Evolutionary conservation across 345 rosid genomes (phyloP).

Genomic region (Adansonia digitata): DNA sequence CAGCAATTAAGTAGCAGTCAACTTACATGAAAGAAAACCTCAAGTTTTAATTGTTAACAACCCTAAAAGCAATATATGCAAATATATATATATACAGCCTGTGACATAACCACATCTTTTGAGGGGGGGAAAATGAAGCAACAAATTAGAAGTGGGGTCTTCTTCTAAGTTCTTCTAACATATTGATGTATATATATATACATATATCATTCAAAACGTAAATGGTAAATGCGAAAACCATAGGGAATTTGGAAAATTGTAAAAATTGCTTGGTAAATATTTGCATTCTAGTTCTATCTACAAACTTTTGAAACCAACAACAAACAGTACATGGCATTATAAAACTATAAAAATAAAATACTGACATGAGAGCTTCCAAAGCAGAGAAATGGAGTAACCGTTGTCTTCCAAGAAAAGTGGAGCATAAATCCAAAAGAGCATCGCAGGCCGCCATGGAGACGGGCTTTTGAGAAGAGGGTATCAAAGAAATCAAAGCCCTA

Average conservation of each 20-base stretch:
- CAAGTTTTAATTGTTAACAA: conserved; percentile 2
- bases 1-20: conserved; percentile 22
- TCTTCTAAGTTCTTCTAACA: neutral
- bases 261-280: neutral
- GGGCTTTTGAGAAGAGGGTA: conserved; percentile 17
- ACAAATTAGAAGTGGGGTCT: neutral
- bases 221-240: neutral
- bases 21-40: neutral
- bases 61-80: neutral
- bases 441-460: conserved; percentile 37
- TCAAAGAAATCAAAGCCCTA: conserved; percentile 26
- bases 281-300: no score
- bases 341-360: conserved; percentile 1
- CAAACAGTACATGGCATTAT: neutral
- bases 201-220: neutral
- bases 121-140: neutral
- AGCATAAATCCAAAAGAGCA: conserved; percentile 47
- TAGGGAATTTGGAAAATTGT: neutral
- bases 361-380: conserved; percentile 41
- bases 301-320: no score
- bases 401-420: conserved; percentile 37
- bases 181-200: no score
- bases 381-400: conserved; percentile 37
- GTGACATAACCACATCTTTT: neutral
- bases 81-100: neutral